Base-by-base conservation (phyloP, 2,329 filamentous ascomycete species). In the Didymellaceae sp. region DNA sequence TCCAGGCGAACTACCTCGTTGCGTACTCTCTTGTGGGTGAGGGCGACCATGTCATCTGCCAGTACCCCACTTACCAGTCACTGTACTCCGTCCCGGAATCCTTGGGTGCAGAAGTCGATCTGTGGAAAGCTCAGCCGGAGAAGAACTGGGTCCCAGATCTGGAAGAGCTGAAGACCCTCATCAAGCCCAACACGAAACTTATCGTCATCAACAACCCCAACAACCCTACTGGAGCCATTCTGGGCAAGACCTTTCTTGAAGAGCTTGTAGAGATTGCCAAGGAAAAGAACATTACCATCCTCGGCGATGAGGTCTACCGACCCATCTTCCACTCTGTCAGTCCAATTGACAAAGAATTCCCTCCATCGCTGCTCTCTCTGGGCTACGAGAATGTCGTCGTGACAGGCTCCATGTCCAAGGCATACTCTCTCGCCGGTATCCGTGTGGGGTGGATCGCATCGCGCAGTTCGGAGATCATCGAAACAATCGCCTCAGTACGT, bases 391-490 rank as follows among this genome's bases (percentile, higher is more conserved):
- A 86, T 47, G 82, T 83, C 17, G 79, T 96, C 24, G 84, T 85
- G 10, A 94, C 89, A 0, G 87, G 91, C 11, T 92, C 89, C 14
- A 84, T 95, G 78, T 93, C 88, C 20, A 96, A 96, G 74, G 88
- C 90, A 0, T 96, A 91, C 74, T 85, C 88, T 2, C 76, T 96
- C 4, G 90, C 91, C 1, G 91, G 91, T 2, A 86, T 95, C 54
- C 85, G 91, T 1, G 74, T 92, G 1, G 91, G 91, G 24, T 97
- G 91, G 91, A 80, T 93, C 50, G 89, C 88, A 3, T 87, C 86
- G 11, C 83, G 84, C 20, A 83, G 85, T 69, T 66, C 69, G 5
- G 74, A 76, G 0, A 79, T 95, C 47, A 80, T 93, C 44, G 81
- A 86, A 41, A 77, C 80, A 11, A 79, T 89, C 55, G 84, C 86